phyloP scores from a whole-genome alignment of 2,329 filamentous ascomycete genomes.

The Cladosporium sp. region DNA sequence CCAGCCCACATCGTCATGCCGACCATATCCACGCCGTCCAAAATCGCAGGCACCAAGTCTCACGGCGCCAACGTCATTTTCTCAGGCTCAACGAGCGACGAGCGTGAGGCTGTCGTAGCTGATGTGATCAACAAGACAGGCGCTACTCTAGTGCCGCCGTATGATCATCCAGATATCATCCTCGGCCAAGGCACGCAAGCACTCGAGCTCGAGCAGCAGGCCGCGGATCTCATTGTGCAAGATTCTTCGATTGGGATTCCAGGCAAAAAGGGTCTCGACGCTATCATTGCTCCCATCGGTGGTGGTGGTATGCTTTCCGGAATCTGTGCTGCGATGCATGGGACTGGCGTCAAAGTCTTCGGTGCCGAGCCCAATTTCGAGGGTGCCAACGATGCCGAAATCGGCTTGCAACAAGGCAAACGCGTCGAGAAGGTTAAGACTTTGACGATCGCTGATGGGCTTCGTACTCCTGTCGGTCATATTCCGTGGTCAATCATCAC shows the following conservation, averaged over 20 bases:
- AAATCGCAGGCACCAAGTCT: slow-evolving; percentile 72
- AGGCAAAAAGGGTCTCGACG: slow-evolving; percentile 29
- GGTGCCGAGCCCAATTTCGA: slow-evolving; percentile 76
- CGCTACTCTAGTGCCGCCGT: slow-evolving; percentile 76
- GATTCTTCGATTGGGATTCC: slow-evolving; percentile 22
- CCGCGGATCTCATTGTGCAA: slow-evolving; percentile 46
- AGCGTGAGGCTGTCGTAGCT: slow-evolving; percentile 69
- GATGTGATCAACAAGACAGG: slow-evolving; percentile 64
- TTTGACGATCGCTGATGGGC: slow-evolving; percentile 78
- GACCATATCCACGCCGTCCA: slow-evolving; percentile 69
- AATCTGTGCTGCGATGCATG: slow-evolving; percentile 66
- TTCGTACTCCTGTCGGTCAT: slow-evolving; percentile 72
- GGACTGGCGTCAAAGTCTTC: slow-evolving; percentile 68
- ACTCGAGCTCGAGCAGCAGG: slow-evolving; percentile 73
- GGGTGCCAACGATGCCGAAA: slow-evolving; percentile 72
- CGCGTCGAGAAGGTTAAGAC: slow-evolving; percentile 64
- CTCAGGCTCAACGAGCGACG: slow-evolving; percentile 69
- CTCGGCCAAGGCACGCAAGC: slow-evolving; percentile 82
- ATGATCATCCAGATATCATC: slow-evolving; percentile 85
- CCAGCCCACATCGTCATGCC: slow-evolving; percentile 89
- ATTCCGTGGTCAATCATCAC: slow-evolving; percentile 72
- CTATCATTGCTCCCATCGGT: slow-evolving; percentile 71
- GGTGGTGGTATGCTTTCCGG: slow-evolving; percentile 86
- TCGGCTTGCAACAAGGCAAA: slow-evolving; percentile 59
- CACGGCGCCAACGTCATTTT: slow-evolving; percentile 75